Evolutionary conservation across 768 basidiomycete genomes (phyloP).

Genomic region (Lactifluus pinguis): DNA sequence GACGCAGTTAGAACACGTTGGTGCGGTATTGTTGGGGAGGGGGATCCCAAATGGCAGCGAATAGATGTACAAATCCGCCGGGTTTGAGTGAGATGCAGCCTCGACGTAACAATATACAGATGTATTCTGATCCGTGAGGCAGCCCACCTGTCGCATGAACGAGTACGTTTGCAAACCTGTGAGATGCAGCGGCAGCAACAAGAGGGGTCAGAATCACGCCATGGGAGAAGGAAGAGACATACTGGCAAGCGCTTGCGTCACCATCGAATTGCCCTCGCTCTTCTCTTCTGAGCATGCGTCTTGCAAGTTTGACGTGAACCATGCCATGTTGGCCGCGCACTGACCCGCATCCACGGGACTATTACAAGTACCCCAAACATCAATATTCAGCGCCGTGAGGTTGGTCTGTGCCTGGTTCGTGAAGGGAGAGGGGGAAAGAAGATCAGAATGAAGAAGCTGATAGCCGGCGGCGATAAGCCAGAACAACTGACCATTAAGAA

Average conservation of each 20-base stretch:
- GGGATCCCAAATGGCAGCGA: slow-evolving; percentile 49
- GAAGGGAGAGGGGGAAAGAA: neutral
- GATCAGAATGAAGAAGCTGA: slow-evolving; percentile 8
- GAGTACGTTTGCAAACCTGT: slow-evolving; percentile 54
- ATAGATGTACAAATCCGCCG: slow-evolving; percentile 69
- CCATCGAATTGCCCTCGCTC: slow-evolving; percentile 40
- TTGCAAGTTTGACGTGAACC: slow-evolving; percentile 45
- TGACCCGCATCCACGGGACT: slow-evolving; percentile 38
- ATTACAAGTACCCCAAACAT: slow-evolving; percentile 78
- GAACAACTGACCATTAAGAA: slow-evolving; percentile 41
- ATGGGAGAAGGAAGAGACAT: slow-evolving; percentile 17
- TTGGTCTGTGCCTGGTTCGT: slow-evolving; percentile 53
- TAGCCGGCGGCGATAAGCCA: slow-evolving; percentile 19
- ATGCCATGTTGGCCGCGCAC: slow-evolving; percentile 60
- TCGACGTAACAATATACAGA: slow-evolving; percentile 68
- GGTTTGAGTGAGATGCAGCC: slow-evolving; percentile 46
- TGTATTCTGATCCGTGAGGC: slow-evolving; percentile 45
- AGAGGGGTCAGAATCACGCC: neutral
- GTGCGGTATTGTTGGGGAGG: slow-evolving; percentile 41
- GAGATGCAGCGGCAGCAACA: neutral
- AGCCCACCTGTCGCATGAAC: slow-evolving; percentile 53
- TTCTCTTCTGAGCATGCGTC: slow-evolving; percentile 51
- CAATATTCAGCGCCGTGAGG: slow-evolving; percentile 49
- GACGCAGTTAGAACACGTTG: slow-evolving; percentile 58
- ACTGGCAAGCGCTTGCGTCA: slow-evolving; percentile 49